Conservation (phyloP, 1,139 yeast genomes). For the Yamadazyma spencermartinsiae region DNA sequence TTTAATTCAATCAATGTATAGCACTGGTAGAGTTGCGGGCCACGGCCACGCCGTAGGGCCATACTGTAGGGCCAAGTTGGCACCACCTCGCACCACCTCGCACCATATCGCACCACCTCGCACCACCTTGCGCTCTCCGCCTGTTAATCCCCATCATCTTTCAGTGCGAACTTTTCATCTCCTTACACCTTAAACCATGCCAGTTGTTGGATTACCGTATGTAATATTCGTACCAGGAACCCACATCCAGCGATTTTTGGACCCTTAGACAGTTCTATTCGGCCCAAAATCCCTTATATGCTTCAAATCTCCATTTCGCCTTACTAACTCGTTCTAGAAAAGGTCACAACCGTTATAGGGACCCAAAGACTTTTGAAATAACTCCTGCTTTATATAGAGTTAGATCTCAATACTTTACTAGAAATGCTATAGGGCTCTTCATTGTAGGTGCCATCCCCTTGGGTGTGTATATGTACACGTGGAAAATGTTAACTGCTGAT, state of each 20-base stretch:
- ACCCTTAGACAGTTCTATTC: too few species aligned
- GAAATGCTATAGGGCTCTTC: conserved; percentile 64
- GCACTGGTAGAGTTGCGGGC: too few species aligned
- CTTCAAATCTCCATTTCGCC: too few species aligned
- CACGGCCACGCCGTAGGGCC: too few species aligned
- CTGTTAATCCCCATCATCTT: background rate
- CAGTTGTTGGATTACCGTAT: conserved; percentile 42
- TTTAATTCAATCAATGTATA: too few species aligned
- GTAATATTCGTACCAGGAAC: conserved; percentile 18
- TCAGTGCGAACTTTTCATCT: too few species aligned
- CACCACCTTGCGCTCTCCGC: too few species aligned
- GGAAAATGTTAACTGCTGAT: conserved; percentile 63
- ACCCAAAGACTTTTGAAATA: conserved; percentile 80
- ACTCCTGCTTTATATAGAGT: conserved; percentile 93
- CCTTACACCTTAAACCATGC: conserved; percentile 22
- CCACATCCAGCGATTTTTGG: too few species aligned
- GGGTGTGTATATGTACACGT: conserved; percentile 75
- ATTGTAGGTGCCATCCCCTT: conserved; percentile 61
- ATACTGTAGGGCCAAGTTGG: too few species aligned
- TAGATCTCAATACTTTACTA: conserved; percentile 79
- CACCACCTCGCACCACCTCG: too few species aligned
- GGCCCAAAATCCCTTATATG: too few species aligned
- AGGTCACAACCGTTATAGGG: conserved; percentile 55
- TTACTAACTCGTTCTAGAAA: conserved; percentile 16
- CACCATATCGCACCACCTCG: too few species aligned